phyloP scores from a whole-genome alignment of 371 early-diverging fungal species.

The Thermomucor indicae-seudaticae region DNA sequence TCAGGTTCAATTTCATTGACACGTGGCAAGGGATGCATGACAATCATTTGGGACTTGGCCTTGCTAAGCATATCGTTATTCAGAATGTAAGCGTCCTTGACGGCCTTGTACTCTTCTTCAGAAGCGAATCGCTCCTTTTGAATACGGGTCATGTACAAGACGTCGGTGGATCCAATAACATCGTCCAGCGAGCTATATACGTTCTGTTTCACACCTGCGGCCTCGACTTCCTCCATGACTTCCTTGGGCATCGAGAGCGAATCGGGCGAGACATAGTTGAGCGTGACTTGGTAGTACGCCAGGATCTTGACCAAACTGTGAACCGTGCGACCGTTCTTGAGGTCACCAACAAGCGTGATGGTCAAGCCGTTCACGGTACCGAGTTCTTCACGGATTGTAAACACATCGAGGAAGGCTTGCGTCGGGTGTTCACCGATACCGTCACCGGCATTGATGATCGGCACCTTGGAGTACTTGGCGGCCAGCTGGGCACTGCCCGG shows the following conservation, averaged over 20 bases:
- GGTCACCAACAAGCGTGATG: conserved; percentile 93
- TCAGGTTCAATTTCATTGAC: conserved; percentile 94
- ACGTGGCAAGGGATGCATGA: conserved; percentile 97
- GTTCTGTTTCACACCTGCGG: conserved; percentile 64
- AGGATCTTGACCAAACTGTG: conserved; percentile 92
- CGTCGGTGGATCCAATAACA: conserved; percentile 87
- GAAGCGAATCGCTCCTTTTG: conserved; percentile 92
- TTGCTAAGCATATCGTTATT: conserved; percentile 79
- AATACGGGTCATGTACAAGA: conserved; percentile 95
- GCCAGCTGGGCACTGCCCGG: conserved; percentile 82
- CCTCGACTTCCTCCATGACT: conserved; percentile 69
- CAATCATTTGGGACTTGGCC: conserved; percentile 94
- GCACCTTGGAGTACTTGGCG: conserved; percentile 86
- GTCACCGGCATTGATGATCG: conserved; percentile 96
- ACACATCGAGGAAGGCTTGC: conserved; percentile 95
- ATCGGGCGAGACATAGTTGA: conserved; percentile 90
- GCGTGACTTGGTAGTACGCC: conserved; percentile 86
- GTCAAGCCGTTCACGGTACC: conserved; percentile 97
- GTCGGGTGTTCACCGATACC: conserved; percentile 98
- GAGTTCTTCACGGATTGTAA: conserved; percentile 89
- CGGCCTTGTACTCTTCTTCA: conserved; percentile 75
- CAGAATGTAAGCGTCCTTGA: conserved; percentile 78
- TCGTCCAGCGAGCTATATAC: conserved; percentile 71
- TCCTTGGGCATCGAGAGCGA: conserved; percentile 85
- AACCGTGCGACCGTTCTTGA: conserved; percentile 96